Evolutionary conservation across 2,329 filamentous ascomycete species (phyloP).

Genomic region (Neoscytalidium dimidiatum): DNA sequence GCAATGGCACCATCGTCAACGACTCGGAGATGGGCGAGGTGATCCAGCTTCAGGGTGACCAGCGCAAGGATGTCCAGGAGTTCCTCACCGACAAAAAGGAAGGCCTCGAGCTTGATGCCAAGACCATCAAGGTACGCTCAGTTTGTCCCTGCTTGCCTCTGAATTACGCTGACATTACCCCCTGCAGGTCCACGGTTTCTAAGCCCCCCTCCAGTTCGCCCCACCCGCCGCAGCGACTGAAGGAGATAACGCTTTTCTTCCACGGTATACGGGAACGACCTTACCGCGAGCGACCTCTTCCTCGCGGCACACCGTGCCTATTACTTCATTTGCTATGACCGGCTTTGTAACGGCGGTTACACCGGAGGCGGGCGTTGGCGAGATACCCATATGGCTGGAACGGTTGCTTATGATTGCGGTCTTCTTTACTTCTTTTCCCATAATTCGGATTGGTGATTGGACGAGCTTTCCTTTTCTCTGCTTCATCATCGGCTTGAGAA

Average conservation of each 20-base stretch:
- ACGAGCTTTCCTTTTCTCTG: not conserved
- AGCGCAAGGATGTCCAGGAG: conserved; percentile 97
- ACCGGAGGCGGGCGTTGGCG: conserved; percentile 15
- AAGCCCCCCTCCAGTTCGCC: conserved; percentile 25
- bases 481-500: not conserved
- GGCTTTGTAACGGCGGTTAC: conserved; percentile 12
- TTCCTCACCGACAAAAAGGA: conserved; percentile 96
- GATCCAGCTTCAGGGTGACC: conserved; percentile 98
- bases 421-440: not conserved
- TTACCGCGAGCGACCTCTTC: not conserved
- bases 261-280: not conserved
- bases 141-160: not conserved
- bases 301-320: conserved; percentile 2
- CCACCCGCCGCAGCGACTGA: conserved; percentile 23
- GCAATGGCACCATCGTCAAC: conserved; percentile 99
- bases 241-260: not conserved
- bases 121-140: conserved; percentile 83
- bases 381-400: conserved; percentile 15
- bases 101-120: conserved; percentile 88
- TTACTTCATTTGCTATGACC: not conserved
- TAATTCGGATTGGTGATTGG: not conserved
- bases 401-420: conserved; percentile 2
- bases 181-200: conserved; percentile 39
- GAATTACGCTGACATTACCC: not conserved
- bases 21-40: conserved; percentile 98